Base-by-base conservation (phyloP, 805 yeast species). In the Hermanozyma aechmeae region DNA sequence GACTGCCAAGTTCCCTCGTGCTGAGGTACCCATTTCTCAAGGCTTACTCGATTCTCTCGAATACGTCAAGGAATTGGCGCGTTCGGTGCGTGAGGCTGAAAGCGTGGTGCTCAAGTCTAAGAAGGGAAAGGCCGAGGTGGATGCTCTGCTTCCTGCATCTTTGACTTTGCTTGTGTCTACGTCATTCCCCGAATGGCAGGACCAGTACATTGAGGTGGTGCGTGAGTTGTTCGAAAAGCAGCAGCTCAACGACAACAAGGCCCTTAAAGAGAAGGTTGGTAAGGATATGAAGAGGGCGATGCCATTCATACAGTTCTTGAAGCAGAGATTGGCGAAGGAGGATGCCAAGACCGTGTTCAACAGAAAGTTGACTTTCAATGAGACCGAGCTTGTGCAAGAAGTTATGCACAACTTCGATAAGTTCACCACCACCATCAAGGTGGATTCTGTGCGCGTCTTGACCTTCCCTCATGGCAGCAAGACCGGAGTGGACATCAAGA, bases 251-350 rank as follows among this genome's bases (percentile, higher is more conserved):
- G 89, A 81, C 53, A 79, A 69, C 61, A 69, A 68, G 47, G 62
- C 60, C 33, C 63, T 81, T 45, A 79, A 71, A 53, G 71, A 74
- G 42, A 73, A 65, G 51, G 76, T 81, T 36, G 83, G 83, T 41
- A 79, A 77, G 55, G 97, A 92, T 48, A 83, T 87, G 82, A 92
- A 92, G 72, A 79, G 93, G 46, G 96, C 95, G 35, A 92, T 92
- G 97, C 97, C 97, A 35, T 89, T 87, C 56, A 86, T 92, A 37
- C 78, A 89, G 40, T 64, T 74, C 44, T 65, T 92, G 56, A 87
- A 92, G 59, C 83, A 79, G 51, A 76, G 94, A 62, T 68, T 92
- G 42, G 59, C 67, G 23, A 58, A 58, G 29, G 93, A 82, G 50
- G 58, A 77, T 17, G 77, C 95, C 13, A 74, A 71, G 30, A 71